Evolutionary conservation across 352 stramenopile species (phyloP).

Genomic region (Phytopythium sindhum): DNA sequence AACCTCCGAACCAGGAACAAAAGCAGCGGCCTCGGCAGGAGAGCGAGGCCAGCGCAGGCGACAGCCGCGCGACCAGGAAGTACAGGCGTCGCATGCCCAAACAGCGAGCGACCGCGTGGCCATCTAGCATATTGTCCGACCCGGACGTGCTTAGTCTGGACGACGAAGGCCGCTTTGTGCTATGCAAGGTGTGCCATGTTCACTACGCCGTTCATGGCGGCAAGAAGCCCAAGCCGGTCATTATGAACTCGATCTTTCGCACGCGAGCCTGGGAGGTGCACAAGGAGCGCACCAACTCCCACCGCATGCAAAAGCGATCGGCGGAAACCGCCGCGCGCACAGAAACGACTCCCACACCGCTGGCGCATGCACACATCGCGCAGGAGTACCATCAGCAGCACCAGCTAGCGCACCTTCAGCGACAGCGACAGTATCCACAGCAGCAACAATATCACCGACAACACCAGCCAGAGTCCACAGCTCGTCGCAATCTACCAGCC

Average conservation of each 20-base stretch:
- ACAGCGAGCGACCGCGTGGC: constrained; percentile 46
- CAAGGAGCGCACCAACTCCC: constrained; percentile 55
- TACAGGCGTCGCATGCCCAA: constrained; percentile 33
- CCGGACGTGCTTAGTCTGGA: constrained; percentile 50
- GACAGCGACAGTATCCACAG: constrained; percentile 2
- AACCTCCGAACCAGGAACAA: background rate
- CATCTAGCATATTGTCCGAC: constrained; percentile 33
- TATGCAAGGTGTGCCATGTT: constrained; percentile 54
- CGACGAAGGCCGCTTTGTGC: constrained; percentile 49
- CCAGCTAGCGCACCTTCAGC: background rate
- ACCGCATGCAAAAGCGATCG: constrained; percentile 31
- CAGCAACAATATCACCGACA: constrained; percentile 6
- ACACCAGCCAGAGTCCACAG: background rate
- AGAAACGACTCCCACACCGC: constrained; percentile 22
- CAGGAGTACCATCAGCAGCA: constrained; percentile 7
- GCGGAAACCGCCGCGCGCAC: constrained; percentile 10
- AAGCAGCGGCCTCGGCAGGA: background rate
- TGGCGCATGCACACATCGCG: constrained; percentile 11
- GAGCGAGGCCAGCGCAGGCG: background rate
- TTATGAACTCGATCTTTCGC: constrained; percentile 58
- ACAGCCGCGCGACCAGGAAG: background rate
- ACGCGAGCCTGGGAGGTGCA: constrained; percentile 54
- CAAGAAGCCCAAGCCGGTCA: constrained; percentile 56
- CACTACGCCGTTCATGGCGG: constrained; percentile 52
- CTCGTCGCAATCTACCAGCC: background rate